Evolutionary conservation across 176 grass and related monocot species (phyloP).

Genomic region (Carex myosuroides): DNA sequence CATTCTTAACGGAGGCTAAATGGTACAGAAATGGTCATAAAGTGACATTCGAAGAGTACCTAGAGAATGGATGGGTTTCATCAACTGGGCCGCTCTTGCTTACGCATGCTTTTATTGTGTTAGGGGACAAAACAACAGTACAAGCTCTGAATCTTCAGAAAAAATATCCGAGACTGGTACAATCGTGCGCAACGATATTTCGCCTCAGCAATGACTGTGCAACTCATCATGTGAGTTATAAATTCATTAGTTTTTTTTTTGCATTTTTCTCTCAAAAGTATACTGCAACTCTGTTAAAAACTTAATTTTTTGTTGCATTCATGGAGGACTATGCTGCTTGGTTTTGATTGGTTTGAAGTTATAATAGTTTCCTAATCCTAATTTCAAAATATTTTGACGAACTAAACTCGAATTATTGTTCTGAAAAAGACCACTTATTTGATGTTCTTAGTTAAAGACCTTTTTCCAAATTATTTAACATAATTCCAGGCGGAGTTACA

Average conservation of each 20-base stretch:
- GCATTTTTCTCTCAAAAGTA: neutral
- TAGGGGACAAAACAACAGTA: neutral
- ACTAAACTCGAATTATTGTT: too few species aligned
- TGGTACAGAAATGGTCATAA: constrained; percentile 25
- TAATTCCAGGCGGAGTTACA: neutral
- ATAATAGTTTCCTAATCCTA: neutral
- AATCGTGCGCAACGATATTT: constrained; percentile 27
- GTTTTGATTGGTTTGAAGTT: neutral
- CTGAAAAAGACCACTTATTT: neutral
- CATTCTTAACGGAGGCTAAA: constrained; percentile 33
- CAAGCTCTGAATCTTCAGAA: neutral
- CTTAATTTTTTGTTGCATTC: neutral
- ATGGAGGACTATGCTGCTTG: neutral
- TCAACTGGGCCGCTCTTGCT: constrained; percentile 27
- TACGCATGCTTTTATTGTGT: constrained; percentile 23
- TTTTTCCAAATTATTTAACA: too few species aligned
- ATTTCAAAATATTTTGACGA: too few species aligned
- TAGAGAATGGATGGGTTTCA: constrained; percentile 38
- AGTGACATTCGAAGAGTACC: constrained; percentile 35
- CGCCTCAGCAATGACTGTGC: constrained; percentile 41
- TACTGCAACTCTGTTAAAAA: neutral
- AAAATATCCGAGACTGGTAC: constrained; percentile 32
- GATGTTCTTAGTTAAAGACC: neutral
- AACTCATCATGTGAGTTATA: constrained; percentile 14
- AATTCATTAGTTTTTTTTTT: neutral